Evolutionary conservation across 768 basidiomycete species (phyloP).

Genomic region (Rhizopogon rudus): DNA sequence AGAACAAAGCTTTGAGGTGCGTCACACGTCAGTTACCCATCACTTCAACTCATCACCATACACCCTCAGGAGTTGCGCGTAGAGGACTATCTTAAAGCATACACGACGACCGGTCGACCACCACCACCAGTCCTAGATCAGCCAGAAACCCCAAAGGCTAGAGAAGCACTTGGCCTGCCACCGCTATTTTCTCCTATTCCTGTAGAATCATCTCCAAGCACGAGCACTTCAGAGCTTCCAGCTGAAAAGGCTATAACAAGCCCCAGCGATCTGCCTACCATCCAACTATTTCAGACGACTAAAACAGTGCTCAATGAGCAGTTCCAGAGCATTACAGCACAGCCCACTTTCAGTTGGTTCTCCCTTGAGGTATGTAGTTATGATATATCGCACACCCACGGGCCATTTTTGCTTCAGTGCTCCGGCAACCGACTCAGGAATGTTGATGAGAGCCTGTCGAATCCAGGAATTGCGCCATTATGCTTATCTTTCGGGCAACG

Average conservation of each 20-base stretch:
- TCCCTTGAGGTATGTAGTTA: constrained; percentile 37
- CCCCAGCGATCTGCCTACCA: constrained; percentile 12
- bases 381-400: background rate
- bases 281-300: constrained; percentile 24
- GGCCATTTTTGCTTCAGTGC: constrained; percentile 2
- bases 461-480: constrained; percentile 38
- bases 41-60: background rate
- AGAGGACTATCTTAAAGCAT: constrained; percentile 50
- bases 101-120: constrained; percentile 38
- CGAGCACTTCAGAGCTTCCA: background rate
- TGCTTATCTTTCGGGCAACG: constrained; percentile 37
- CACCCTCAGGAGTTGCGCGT: constrained; percentile 47
- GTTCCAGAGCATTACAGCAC: constrained; percentile 36
- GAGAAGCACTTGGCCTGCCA: constrained; percentile 41
- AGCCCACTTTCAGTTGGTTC: constrained; percentile 30
- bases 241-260: background rate
- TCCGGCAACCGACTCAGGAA: background rate
- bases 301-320: constrained; percentile 16
- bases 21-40: background rate
- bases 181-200: constrained; percentile 44
- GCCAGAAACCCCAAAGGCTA: constrained; percentile 40
- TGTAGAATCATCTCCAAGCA: constrained; percentile 5
- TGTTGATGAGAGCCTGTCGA: constrained; percentile 14
- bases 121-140: constrained; percentile 45
- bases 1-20: constrained; percentile 26